Percentiles rank a stretch among this genome's conserved stretches.
Evolutionary conservation across 441 rosid species (phyloP).

Genomic region (Macaranga tanarius): DNA sequence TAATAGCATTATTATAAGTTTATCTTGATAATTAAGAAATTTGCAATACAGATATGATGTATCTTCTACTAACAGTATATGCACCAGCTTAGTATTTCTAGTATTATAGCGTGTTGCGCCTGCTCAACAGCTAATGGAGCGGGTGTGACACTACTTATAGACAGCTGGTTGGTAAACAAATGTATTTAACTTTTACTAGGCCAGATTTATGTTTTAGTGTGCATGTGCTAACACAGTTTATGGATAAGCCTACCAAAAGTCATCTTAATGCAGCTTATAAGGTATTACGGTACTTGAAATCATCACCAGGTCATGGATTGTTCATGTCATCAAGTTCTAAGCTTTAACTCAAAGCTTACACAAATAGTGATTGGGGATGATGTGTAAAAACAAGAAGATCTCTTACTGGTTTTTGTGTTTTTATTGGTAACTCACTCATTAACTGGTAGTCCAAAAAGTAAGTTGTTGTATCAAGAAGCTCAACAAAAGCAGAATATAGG

Average conservation of each 20-base stretch:
- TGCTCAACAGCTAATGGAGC: too few species aligned
- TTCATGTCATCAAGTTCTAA: neutral
- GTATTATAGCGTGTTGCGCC: too few species aligned
- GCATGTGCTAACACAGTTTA: neutral
- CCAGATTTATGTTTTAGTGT: neutral
- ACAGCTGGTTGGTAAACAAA: neutral
- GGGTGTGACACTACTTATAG: too few species aligned
- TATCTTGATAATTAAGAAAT: too few species aligned
- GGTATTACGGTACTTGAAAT: neutral
- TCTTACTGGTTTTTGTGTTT: neutral
- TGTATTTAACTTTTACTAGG: neutral
- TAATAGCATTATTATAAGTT: too few species aligned
- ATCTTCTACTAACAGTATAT: too few species aligned
- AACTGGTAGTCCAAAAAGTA: neutral
- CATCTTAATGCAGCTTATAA: neutral
- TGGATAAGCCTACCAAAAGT: neutral
- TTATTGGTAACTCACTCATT: neutral
- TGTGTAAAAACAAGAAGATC: neutral
- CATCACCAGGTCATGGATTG: neutral
- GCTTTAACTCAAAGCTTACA: neutral
- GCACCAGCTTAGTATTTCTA: too few species aligned
- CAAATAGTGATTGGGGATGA: neutral
- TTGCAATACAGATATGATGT: too few species aligned
- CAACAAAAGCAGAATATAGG: neutral
- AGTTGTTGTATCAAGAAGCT: neutral